Evolutionary conservation across 1,284 basidiomycete species (phyloP).

Genomic region (Boletus hoseneyae): DNA sequence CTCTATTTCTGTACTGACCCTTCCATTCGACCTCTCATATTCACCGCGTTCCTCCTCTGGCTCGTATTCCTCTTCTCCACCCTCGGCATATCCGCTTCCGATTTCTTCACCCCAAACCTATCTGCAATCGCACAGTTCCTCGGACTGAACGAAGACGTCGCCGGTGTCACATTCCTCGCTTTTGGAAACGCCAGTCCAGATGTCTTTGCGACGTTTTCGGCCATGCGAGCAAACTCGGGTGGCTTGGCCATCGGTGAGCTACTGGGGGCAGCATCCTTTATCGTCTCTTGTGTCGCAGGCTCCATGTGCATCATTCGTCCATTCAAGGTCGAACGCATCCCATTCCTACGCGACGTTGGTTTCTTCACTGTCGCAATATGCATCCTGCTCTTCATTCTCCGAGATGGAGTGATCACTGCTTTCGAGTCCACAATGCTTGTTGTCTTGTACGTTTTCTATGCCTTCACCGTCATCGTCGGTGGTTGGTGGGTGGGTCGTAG

Average conservation of each 20-base stretch:
- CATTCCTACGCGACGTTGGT: slow-evolving; percentile 90
- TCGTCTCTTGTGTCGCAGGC: slow-evolving; percentile 93
- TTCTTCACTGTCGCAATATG: slow-evolving; percentile 86
- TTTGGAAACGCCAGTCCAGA: slow-evolving; percentile 94
- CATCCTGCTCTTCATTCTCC: slow-evolving; percentile 73
- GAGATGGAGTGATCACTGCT: slow-evolving; percentile 70
- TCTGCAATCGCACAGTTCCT: slow-evolving; percentile 80
- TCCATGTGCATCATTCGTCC: slow-evolving; percentile 95
- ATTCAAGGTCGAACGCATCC: slow-evolving; percentile 76
- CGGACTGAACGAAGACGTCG: slow-evolving; percentile 85
- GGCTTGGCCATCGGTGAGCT: slow-evolving; percentile 93
- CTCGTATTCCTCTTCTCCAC: slow-evolving; percentile 84
- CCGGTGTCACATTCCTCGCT: slow-evolving; percentile 90
- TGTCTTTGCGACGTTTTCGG: slow-evolving; percentile 92
- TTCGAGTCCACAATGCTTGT: slow-evolving; percentile 79
- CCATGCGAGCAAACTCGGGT: slow-evolving; percentile 84
- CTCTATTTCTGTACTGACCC: slow-evolving; percentile 64
- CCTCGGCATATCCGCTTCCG: slow-evolving; percentile 88
- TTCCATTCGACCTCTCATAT: slow-evolving; percentile 53
- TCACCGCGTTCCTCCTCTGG: slow-evolving; percentile 68
- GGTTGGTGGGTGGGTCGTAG: slow-evolving; percentile 72
- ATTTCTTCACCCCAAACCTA: slow-evolving; percentile 95
- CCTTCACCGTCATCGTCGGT: slow-evolving; percentile 69
- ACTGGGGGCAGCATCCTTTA: slow-evolving; percentile 93
- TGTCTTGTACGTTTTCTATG: slow-evolving; percentile 77